Conservation (phyloP, 2,329 filamentous ascomycete genomes). For the Xylaria sp. region DNA sequence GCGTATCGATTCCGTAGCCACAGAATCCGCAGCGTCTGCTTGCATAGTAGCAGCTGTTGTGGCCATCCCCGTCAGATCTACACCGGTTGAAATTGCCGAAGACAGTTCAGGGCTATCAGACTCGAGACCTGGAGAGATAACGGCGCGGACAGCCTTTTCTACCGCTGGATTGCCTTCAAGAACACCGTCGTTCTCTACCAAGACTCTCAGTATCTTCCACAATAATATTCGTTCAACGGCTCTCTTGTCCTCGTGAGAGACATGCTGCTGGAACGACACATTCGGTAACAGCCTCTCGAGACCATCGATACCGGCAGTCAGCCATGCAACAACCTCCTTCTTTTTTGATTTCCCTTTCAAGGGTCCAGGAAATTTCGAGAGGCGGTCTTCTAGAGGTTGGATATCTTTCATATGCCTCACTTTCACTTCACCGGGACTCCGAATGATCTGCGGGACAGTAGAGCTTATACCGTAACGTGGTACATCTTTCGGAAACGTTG, state of each 20-base stretch:
- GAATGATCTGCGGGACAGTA: conserved; percentile 79
- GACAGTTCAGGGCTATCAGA: conserved; percentile 43
- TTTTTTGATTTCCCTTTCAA: conserved; percentile 92
- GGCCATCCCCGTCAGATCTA: conserved; percentile 54
- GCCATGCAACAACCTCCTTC: conserved; percentile 88
- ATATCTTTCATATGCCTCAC: conserved; percentile 80
- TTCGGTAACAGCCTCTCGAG: conserved; percentile 71
- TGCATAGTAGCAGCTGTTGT: conserved; percentile 54
- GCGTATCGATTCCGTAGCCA: conserved; percentile 77
- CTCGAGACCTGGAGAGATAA: conserved; percentile 72
- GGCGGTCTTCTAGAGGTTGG: conserved; percentile 74
- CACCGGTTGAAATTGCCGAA: conserved; percentile 49
- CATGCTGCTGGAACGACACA: conserved; percentile 60
- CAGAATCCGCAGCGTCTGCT: conserved; percentile 75
- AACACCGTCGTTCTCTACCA: conserved; percentile 87
- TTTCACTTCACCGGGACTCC: conserved; percentile 83
- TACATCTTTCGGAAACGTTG: conserved; percentile 87
- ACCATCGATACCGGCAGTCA: conserved; percentile 77
- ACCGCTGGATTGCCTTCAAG: conserved; percentile 79
- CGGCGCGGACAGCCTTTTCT: conserved; percentile 77
- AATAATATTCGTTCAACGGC: conserved; percentile 82
- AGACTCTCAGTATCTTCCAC: conserved; percentile 84
- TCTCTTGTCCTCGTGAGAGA: conserved; percentile 73
- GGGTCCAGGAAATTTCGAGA: conserved; percentile 89
- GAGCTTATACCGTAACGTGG: conserved; percentile 85